Conservation (phyloP, 495 filamentous ascomycete species). For the Lindgomyces ingoldianus region DNA sequence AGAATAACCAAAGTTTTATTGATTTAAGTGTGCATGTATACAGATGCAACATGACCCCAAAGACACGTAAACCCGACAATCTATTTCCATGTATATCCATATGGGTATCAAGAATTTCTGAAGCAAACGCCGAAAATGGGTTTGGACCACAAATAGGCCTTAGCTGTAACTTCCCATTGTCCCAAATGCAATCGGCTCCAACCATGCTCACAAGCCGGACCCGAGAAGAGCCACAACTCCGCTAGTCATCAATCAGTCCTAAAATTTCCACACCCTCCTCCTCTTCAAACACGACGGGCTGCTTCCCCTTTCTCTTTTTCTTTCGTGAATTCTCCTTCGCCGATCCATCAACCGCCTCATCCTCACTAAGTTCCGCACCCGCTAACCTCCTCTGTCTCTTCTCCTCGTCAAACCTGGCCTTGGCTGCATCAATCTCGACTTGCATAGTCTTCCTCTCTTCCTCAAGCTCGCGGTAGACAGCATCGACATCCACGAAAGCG, state of each 20-base stretch:
- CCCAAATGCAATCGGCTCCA: background rate
- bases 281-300: constrained; percentile 30
- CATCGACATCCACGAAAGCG: constrained; percentile 37
- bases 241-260: constrained; percentile 6
- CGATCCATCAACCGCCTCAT: constrained; percentile 40
- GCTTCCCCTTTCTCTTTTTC: constrained; percentile 26
- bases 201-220: no score
- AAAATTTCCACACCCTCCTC: constrained; percentile 16
- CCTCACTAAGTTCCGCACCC: constrained; percentile 42
- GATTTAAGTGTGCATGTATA: no score
- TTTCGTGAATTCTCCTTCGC: constrained; percentile 37
- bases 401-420: constrained; percentile 63
- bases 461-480: constrained; percentile 37
- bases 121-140: background rate
- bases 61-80: no score
- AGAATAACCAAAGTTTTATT: no score
- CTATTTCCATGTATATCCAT: no score
- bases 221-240: no score
- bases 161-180: no score
- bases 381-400: constrained; percentile 54
- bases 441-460: constrained; percentile 47
- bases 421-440: constrained; percentile 71
- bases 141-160: no score
- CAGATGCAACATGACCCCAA: no score
- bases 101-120: background rate